Percentiles rank a stretch among this genome's conserved stretches.
Evolutionary conservation across 2,329 filamentous ascomycete genomes (phyloP).

Genomic region (Coniochaeta ligniaria): DNA sequence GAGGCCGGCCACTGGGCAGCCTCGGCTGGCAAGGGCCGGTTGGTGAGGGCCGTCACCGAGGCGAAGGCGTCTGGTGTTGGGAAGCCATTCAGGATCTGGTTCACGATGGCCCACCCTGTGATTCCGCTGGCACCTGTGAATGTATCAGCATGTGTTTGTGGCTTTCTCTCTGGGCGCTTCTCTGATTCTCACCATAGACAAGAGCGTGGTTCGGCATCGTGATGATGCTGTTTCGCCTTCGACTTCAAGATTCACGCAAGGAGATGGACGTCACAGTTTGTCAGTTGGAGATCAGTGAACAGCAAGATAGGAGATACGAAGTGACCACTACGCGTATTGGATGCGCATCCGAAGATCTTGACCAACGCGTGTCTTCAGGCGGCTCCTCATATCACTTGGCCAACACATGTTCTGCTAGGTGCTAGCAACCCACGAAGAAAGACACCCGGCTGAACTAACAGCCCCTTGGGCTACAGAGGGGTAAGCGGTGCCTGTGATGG

Average conservation of each 20-base stretch:
- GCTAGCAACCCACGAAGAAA: neutral
- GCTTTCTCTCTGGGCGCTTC: neutral
- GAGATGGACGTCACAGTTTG: neutral
- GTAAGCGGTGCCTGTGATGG: neutral
- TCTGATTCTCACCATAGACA: conserved; percentile 7
- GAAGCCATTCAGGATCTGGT: conserved; percentile 36
- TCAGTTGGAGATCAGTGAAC: neutral
- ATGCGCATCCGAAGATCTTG: neutral
- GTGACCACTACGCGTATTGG: neutral
- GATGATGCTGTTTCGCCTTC: neutral
- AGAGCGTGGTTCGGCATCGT: conserved; percentile 9
- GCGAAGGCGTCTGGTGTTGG: conserved; percentile 33
- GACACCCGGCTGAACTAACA: neutral
- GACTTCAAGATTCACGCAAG: neutral
- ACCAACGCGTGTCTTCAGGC: neutral
- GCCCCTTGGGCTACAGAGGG: neutral
- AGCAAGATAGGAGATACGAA: neutral
- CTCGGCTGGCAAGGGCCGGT: conserved; percentile 27
- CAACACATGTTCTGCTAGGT: neutral
- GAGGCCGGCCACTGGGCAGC: conserved; percentile 20
- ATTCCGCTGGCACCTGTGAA: conserved; percentile 38
- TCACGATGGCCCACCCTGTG: conserved; percentile 40
- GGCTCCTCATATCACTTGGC: neutral
- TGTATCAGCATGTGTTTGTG: conserved; percentile 3
- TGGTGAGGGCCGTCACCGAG: conserved; percentile 38